phyloP scores from a whole-genome alignment of 768 basidiomycete genomes.

The Tulasnella sp. region DNA sequence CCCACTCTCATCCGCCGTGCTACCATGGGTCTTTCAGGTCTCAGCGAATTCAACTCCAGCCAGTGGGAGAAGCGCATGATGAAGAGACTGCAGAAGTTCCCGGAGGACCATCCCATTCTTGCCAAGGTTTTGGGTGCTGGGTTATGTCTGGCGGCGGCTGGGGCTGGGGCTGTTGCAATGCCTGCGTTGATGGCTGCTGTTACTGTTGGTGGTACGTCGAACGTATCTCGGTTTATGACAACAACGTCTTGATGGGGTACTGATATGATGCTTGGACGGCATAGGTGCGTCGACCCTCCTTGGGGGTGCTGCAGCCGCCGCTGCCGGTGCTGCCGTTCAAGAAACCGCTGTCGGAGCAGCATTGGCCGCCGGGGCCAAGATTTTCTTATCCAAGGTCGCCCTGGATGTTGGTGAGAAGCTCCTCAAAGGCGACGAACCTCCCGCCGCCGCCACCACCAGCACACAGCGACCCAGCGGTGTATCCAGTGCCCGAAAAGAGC shows the following conservation, averaged over 20 bases:
- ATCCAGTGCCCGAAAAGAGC: too few species aligned
- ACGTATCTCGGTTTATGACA: neutral
- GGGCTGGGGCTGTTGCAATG: neutral
- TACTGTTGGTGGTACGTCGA: neutral
- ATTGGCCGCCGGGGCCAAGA: conserved; percentile 9
- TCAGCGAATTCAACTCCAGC: neutral
- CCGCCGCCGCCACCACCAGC: too few species aligned
- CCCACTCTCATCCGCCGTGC: conserved; percentile 11
- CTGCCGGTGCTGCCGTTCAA: neutral
- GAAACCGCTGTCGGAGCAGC: neutral
- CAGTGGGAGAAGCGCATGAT: conserved; percentile 15
- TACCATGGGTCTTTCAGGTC: neutral
- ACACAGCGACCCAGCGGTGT: too few species aligned
- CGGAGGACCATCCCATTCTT: conserved; percentile 10
- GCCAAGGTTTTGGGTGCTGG: conserved; percentile 8
- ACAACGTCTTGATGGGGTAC: neutral
- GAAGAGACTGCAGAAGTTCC: conserved; percentile 9
- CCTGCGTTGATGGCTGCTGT: conserved; percentile 7
- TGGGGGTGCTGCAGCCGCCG: neutral
- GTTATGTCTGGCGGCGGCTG: conserved; percentile 5
- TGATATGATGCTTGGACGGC: neutral
- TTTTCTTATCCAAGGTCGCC: neutral
- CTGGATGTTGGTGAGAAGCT: conserved; percentile 2
- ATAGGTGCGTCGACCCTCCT: neutral
- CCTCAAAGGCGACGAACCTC: too few species aligned